A percentile compares a stretch with the other conserved stretches of the same genome.
Evolutionary conservation across 2,329 filamentous ascomycete species (phyloP).

Genomic region (Thielaviopsis populi): DNA sequence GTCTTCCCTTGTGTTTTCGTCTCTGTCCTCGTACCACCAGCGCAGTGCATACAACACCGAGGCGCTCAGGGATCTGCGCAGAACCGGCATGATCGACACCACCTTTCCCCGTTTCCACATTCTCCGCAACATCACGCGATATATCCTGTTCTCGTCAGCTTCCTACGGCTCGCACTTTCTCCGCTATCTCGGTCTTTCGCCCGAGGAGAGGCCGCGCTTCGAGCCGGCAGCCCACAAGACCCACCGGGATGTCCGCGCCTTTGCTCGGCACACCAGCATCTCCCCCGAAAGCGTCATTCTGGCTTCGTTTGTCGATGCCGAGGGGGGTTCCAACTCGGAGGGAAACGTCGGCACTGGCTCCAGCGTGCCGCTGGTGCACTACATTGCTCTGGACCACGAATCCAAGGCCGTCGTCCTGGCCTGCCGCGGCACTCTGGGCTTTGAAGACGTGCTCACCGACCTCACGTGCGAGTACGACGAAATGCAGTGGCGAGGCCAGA

Average conservation of each 20-base stretch:
- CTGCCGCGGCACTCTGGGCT: slow-evolving; percentile 55
- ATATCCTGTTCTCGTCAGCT: slow-evolving; percentile 52
- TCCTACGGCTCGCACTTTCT: slow-evolving; percentile 51
- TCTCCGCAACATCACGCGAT: slow-evolving; percentile 46
- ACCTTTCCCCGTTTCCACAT: slow-evolving; percentile 46
- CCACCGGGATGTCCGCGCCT: slow-evolving; percentile 47
- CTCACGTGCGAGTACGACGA: slow-evolving; percentile 62
- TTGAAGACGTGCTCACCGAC: slow-evolving; percentile 58
- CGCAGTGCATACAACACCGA: slow-evolving; percentile 35
- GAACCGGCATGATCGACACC: slow-evolving; percentile 40
- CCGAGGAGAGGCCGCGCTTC: slow-evolving; percentile 29
- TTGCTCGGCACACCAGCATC: slow-evolving; percentile 46
- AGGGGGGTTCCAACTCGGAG: slow-evolving; percentile 49
- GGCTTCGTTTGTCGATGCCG: slow-evolving; percentile 55
- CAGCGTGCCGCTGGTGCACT: slow-evolving; percentile 52
- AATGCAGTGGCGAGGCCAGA: slow-evolving; percentile 45
- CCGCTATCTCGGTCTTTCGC: slow-evolving; percentile 44
- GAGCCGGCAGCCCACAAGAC: slow-evolving; percentile 30
- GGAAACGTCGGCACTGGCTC: slow-evolving; percentile 47
- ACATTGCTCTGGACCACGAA: slow-evolving; percentile 55
- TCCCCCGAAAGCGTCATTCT: slow-evolving; percentile 45
- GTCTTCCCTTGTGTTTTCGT: slow-evolving; percentile 36
- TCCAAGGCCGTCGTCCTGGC: slow-evolving; percentile 59
- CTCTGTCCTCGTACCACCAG: slow-evolving; percentile 28
- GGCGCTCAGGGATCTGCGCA: slow-evolving; percentile 34